A percentile compares a stretch with the other conserved stretches of the same genome.
Conservation (phyloP, 345 rosid species). For the Citrus australasica region DNA sequence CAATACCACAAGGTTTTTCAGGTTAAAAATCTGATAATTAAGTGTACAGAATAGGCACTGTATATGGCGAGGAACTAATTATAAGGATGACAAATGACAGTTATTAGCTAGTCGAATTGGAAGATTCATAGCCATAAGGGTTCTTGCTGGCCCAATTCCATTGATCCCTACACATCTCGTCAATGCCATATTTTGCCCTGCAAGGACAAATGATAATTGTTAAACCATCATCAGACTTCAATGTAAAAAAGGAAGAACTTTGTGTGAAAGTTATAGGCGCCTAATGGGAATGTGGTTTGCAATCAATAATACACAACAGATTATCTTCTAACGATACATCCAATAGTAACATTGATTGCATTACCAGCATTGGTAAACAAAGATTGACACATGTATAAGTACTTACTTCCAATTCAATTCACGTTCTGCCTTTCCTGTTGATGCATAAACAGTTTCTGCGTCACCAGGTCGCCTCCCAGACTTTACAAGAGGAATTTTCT, state of each 20-base stretch:
- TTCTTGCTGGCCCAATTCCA: constrained; percentile 98
- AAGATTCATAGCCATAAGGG: constrained; percentile 78
- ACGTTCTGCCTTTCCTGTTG: constrained; percentile 68
- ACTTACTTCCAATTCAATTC: constrained; percentile 96
- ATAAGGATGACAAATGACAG: background rate
- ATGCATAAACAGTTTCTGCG: constrained; percentile 84
- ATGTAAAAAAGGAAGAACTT: background rate
- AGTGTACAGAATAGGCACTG: background rate
- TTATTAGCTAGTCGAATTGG: constrained; percentile 26
- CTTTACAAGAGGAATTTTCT: constrained; percentile 75
- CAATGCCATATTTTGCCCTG: constrained; percentile 82
- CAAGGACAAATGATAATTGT: background rate
- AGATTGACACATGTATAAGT: background rate
- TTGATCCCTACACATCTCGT: constrained; percentile 92
- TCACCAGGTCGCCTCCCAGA: constrained; percentile 87
- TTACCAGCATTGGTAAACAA: background rate
- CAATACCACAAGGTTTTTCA: background rate
- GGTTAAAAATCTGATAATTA: background rate
- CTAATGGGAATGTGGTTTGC: background rate
- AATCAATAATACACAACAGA: background rate
- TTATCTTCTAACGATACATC: too few species aligned
- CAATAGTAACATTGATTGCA: background rate
- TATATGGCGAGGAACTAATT: too few species aligned
- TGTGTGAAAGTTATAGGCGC: background rate
- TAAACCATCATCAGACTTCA: too few species aligned